Base-by-base conservation (phyloP, 345 rosid species). In the Pistacia integerrima region DNA sequence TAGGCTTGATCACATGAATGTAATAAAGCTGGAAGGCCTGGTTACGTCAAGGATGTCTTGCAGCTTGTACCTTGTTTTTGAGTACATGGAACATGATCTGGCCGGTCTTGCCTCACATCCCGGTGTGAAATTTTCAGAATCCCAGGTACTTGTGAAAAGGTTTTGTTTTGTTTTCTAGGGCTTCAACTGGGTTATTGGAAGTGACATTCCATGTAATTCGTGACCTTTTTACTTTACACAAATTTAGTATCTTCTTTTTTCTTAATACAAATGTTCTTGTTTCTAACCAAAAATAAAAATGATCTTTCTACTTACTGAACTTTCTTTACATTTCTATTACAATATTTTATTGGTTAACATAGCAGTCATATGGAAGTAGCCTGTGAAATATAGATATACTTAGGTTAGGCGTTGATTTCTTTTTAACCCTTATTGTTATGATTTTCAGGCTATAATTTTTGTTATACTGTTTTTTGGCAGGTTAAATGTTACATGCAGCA, bases 21-120 rank as follows among this genome's bases (percentile, higher is more conserved):
- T 96, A 69, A 88, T 96, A 79, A 96, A 93, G 83, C 85, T 96
- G 20, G 99, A 96, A 86, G 99, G 99, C 69, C 88, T 96, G 71
- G 99, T 96, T 77, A 96, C 99, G 20, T 96, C 99, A 22, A 96
- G 99, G 87, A 96, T 95, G 98, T 95, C 99, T 61, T 93, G 98
- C 81, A 95, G 99, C 86, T 88, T 95, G 79, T 95, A 95, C 81
- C 98, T 96, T 81, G 99, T 96, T 77, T 96, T 96, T 58, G 99
- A 96, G 84, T 96, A 92, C 77, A 96, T 96, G 99, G 99, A 96
- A 81, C 99, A 96, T 84, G 99, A 96, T 87, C 75, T 96, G 78
- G 93, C 98, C 54, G 99, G 99, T 64, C 90, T 96, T 58, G 98
- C 99, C 30, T 86, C 98, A 17, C 93, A 96, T 77, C 99, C 99